Conservation (phyloP, 2,329 filamentous ascomycete species). For the Apiospora kogelbergensis region DNA sequence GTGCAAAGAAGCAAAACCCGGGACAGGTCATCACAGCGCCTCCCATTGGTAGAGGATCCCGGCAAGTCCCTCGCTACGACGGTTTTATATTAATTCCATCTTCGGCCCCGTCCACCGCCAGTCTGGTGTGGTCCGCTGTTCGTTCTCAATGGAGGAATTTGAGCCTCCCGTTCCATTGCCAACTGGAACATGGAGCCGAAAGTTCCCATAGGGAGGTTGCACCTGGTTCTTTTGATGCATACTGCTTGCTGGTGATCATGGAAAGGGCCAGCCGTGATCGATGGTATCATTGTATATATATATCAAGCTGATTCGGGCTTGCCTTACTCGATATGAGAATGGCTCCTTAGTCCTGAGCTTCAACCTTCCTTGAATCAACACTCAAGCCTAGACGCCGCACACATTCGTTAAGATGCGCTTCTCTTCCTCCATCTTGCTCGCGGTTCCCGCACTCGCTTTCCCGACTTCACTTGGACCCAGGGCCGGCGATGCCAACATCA, state of each 20-base stretch:
- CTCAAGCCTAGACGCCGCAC: background rate
- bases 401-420: constrained; percentile 1
- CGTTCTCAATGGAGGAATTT: background rate
- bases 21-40: background rate
- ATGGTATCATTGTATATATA: background rate
- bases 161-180: background rate
- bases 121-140: background rate
- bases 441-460: background rate
- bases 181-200: background rate
- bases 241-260: background rate
- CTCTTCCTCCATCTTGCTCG: constrained; percentile 1
- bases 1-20: background rate
- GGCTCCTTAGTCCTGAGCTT: background rate
- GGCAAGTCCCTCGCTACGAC: background rate
- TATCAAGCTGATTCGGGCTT: background rate
- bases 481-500: background rate
- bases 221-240: background rate
- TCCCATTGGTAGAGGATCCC: background rate
- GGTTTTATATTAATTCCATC: background rate
- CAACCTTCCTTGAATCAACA: background rate
- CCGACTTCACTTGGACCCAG: background rate
- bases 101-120: background rate
- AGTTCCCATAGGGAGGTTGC: background rate
- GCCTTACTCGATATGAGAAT: background rate
- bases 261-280: too few relatives aligned